phyloP scores from a whole-genome alignment of 495 filamentous ascomycete genomes.

The Hamigera avellanea region DNA sequence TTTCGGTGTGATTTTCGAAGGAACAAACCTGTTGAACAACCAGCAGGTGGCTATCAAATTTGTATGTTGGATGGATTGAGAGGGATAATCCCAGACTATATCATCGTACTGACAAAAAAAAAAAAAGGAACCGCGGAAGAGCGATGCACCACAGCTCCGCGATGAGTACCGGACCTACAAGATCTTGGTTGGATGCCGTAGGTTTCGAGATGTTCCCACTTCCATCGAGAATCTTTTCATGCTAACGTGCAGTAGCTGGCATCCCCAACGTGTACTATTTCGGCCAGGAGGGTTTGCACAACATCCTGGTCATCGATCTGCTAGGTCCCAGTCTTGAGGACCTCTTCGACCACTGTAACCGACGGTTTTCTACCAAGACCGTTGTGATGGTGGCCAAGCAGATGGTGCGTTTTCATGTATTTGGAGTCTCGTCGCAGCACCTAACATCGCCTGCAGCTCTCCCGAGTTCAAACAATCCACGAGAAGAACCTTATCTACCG shows the following conservation, averaged over 20 bases:
- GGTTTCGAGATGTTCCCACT: constrained; percentile 39
- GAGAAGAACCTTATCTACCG: constrained; percentile 99
- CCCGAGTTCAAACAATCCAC: constrained; percentile 96
- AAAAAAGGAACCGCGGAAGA: constrained; percentile 88
- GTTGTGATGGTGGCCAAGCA: constrained; percentile 99
- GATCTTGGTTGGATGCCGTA: constrained; percentile 97
- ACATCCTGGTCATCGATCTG: constrained; percentile 97
- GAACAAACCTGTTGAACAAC: constrained; percentile 96
- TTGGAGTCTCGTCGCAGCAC: constrained; percentile 1
- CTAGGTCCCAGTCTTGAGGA: constrained; percentile 95
- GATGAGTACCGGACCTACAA: constrained; percentile 99
- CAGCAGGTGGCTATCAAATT: constrained; percentile 99
- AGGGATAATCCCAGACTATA: neutral
- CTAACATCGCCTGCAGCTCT: constrained; percentile 48
- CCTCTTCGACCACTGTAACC: constrained; percentile 94
- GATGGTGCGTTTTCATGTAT: constrained; percentile 56
- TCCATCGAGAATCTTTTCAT: constrained; percentile 1
- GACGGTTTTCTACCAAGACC: constrained; percentile 92
- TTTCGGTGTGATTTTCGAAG: constrained; percentile 98
- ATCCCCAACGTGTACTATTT: constrained; percentile 99
- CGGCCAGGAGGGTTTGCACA: constrained; percentile 96
- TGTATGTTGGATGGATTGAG: constrained; percentile 46
- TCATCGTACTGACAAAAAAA: neutral
- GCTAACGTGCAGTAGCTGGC: constrained; percentile 49
- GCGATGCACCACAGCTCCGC: constrained; percentile 92